Evolutionary conservation across 352 stramenopile species (phyloP), one percentile per base, ranked within the genome.

Genomic region (Phytophthora agathidicida): DNA sequence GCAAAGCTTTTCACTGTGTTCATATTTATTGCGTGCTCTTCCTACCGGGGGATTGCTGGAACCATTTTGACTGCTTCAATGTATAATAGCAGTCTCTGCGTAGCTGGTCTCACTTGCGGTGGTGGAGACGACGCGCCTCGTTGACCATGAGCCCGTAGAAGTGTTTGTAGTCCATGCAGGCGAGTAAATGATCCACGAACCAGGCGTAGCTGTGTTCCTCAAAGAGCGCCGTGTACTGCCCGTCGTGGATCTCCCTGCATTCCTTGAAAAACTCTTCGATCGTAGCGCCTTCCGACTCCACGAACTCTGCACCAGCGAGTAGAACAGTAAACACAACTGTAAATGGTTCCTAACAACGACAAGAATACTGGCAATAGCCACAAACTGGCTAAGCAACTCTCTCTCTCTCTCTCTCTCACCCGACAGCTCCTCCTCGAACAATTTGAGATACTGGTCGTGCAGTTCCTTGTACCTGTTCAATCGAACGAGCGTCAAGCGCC

Each of bases 111-210:
- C 51, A 89, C 60, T 88, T 89, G 42, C 77, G 78, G 27, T 68
- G 76, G 39, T 71, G 73, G 31, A 83, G 65, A n/a, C 79, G 77
- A 30, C 81, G 74, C 11, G 82, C 77, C 50, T 93, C 80, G 65
- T 93, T 93, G 39, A 88, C 60, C 75, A 91, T 91, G 55, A 93
- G 79, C 0, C 77, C 76, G 65, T 89, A 89, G 44, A 93, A 91
- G 32, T 88, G 69, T 42, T 91, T 86, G 64, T 89, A 93, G 53
- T 91, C 80, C 80, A 93, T 90, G 47, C 78, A 91, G 23, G 82
- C 80, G 17, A 91, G 60, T 48, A 91, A 62, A 54, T 85, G 81
- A 27, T 93, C 77, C 42, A 93, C 81, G 36, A 93, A 91, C 83
- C 83, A 93, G 17, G 63, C 69, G 57, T 89, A 83, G 35, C 79